Conservation (phyloP, 257 asterid genomes). For the Cordia subcordata region DNA sequence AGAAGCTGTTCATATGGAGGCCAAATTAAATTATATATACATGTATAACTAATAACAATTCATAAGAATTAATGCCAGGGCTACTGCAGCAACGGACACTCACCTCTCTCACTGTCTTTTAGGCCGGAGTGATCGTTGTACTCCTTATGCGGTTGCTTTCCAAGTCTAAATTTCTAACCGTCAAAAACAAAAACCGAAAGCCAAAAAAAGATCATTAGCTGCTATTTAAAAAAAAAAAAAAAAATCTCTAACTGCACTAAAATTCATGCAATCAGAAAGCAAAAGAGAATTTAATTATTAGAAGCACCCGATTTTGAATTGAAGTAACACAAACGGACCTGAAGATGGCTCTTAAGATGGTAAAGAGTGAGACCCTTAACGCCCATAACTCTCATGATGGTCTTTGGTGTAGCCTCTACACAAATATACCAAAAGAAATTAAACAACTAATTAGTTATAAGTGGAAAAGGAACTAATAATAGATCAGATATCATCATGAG, state of each 20-base stretch:
- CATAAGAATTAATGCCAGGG: background rate
- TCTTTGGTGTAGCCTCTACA: constrained; percentile 97
- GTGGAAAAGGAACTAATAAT: too few species aligned
- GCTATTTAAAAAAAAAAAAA: background rate
- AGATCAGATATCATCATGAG: background rate
- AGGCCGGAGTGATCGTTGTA: constrained; percentile 81
- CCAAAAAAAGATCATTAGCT: background rate
- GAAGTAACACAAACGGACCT: too few species aligned
- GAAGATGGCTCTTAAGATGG: constrained; percentile 99
- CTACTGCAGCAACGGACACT: too few species aligned
- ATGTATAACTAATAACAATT: too few species aligned
- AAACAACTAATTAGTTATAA: too few species aligned
- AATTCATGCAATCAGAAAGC: too few species aligned
- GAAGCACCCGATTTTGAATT: too few species aligned
- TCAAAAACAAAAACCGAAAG: background rate
- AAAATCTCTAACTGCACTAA: too few species aligned
- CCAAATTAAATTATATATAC: constrained; percentile 2
- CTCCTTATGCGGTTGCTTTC: constrained; percentile 99
- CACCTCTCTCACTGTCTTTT: constrained; percentile 73
- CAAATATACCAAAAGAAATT: too few species aligned
- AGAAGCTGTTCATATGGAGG: constrained; percentile 45
- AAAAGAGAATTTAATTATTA: too few species aligned
- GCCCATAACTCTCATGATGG: constrained; percentile 98
- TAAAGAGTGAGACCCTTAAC: constrained; percentile 93
- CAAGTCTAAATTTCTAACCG: constrained; percentile 89